A percentile compares a stretch with the other conserved stretches of the same genome.
phyloP scores from a whole-genome alignment of 345 rosid species.

The Acer yangbiense region DNA sequence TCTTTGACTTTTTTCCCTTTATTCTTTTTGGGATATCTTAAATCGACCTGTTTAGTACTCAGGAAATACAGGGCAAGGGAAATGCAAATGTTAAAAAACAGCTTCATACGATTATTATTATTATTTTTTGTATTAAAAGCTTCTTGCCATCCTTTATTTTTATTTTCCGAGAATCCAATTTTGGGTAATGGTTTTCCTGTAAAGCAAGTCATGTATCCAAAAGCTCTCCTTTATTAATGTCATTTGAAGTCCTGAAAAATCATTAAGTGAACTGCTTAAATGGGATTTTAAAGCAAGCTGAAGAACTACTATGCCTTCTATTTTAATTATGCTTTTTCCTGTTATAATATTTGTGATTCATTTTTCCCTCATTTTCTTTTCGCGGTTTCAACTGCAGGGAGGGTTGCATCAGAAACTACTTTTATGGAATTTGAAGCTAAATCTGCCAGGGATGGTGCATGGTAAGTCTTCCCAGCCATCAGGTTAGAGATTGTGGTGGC shows the following conservation, averaged over 20 bases:
- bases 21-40: not conserved
- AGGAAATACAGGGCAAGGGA: not conserved
- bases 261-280: slow-evolving; percentile 3
- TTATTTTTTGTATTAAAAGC: not conserved
- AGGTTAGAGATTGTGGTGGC: slow-evolving; percentile 11
- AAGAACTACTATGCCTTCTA: not conserved
- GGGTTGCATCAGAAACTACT: slow-evolving; percentile 58
- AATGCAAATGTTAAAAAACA: not conserved
- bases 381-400: slow-evolving; percentile 55
- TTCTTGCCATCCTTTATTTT: not conserved
- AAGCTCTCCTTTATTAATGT: slow-evolving; percentile 11
- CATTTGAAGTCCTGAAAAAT: not conserved
- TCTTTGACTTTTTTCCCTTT: not conserved
- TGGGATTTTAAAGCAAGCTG: slow-evolving; percentile 6
- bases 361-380: slow-evolving; percentile 1
- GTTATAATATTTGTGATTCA: slow-evolving; percentile 18
- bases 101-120: too few relatives aligned
- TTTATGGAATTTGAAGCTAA: slow-evolving; percentile 94
- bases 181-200: not conserved
- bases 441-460: slow-evolving; percentile 97
- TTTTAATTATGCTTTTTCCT: not conserved
- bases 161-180: not conserved
- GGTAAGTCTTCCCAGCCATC: slow-evolving; percentile 52
- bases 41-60: not conserved
- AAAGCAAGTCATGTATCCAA: not conserved